Percentiles rank a stretch among this genome's conserved stretches.
Evolutionary conservation across 2,329 filamentous ascomycete species (phyloP).

Genomic region (Tolypocladium tundrense): DNA sequence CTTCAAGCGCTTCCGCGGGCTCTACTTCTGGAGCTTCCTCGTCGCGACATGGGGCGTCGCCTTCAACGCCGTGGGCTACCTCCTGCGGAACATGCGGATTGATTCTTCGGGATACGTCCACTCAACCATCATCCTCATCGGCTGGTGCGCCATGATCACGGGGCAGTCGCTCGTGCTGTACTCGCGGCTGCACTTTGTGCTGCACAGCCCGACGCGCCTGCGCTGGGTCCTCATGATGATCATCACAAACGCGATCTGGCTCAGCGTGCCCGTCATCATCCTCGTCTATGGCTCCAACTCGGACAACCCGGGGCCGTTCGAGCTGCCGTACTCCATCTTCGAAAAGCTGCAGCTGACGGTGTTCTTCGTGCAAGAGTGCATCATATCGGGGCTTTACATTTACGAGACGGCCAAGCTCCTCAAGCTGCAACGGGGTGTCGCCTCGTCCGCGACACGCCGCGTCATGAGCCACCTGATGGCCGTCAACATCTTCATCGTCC

Average conservation of each 20-base stretch:
- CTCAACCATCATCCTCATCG: slow-evolving; percentile 17
- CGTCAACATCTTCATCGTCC: slow-evolving; percentile 31
- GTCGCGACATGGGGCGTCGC: slow-evolving; percentile 16
- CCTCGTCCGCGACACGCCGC: slow-evolving; percentile 5
- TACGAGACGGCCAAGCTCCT: slow-evolving; percentile 39
- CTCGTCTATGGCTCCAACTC: slow-evolving; percentile 42
- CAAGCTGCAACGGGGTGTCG: slow-evolving; percentile 24
- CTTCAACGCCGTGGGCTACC: slow-evolving; percentile 30
- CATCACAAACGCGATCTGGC: slow-evolving; percentile 37
- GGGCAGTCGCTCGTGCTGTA: slow-evolving; percentile 53
- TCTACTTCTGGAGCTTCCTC: slow-evolving; percentile 23
- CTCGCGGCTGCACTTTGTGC: slow-evolving; percentile 50
- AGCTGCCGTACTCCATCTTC: slow-evolving; percentile 28
- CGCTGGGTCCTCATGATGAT: slow-evolving; percentile 46
- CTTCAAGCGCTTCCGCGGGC: slow-evolving; percentile 14
- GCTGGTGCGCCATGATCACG: slow-evolving; percentile 42
- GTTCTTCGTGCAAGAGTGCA: slow-evolving; percentile 44
- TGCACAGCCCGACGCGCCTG: slow-evolving; percentile 37
- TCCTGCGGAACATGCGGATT: slow-evolving; percentile 25
- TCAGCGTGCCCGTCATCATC: slow-evolving; percentile 44
- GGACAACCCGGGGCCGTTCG: slow-evolving; percentile 9
- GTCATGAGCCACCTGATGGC: slow-evolving; percentile 21
- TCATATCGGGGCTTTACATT: slow-evolving; percentile 43
- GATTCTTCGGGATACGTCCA: slow-evolving; percentile 6
- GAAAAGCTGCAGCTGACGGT: slow-evolving; percentile 45